Percentiles rank a stretch among this genome's conserved stretches.
phyloP scores from a whole-genome alignment of 129 eudicot genomes.

The Arctium lappa region DNA sequence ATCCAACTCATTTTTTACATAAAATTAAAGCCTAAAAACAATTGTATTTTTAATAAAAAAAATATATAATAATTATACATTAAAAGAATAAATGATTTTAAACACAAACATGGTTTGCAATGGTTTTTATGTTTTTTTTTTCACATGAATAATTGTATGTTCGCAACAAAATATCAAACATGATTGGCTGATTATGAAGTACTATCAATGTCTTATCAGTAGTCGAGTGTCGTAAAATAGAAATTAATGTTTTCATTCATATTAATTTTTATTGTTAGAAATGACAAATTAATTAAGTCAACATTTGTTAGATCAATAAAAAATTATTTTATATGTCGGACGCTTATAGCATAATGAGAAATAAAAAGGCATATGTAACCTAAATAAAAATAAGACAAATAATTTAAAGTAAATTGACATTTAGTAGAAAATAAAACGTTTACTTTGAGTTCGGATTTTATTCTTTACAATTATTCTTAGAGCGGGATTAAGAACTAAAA shows the following conservation, averaged over 20 bases:
- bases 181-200: neutral
- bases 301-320: neutral
- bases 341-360: no score
- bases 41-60: neutral
- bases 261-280: neutral
- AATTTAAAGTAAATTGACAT: neutral
- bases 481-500: neutral
- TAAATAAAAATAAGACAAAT: neutral
- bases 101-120: neutral
- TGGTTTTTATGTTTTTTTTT: neutral
- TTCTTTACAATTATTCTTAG: neutral
- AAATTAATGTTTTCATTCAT: no score
- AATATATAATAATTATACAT: neutral
- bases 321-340: no score
- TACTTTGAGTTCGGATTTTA: neutral
- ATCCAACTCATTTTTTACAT: slow-evolving; percentile 14
- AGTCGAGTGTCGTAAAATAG: neutral
- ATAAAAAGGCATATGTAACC: neutral
- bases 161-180: neutral
- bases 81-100: neutral
- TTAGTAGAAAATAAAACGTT: neutral
- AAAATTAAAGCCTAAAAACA: neutral
- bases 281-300: neutral
- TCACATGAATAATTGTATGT: neutral
- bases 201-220: neutral